Evolutionary conservation across 108 stramenopile species (phyloP), one percentile per base, ranked within the genome.

Genomic region (Discostella pseudostelligera): DNA sequence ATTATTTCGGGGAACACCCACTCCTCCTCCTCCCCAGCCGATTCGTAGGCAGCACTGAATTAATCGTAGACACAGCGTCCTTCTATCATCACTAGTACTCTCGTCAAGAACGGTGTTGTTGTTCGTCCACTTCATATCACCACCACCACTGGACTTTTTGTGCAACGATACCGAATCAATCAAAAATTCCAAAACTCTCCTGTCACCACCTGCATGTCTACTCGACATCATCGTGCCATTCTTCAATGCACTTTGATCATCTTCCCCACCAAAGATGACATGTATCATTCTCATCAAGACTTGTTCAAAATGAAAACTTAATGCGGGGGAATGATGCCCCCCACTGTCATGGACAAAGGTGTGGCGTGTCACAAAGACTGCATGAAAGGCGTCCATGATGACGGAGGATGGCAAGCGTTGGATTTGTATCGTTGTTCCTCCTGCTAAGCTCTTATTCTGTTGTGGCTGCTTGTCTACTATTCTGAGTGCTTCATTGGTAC

Each of bases 241-340:
- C 29, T 57, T 59, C 73, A 65, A 4, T 49, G 48, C 32, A 55
- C 48, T 36, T 28, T 66, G 40, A 43, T 73, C 46, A 70, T 78
- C 73, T 22, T 74, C 65, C 43, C 65, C 65, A 11, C 69, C 64
- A 74, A 91, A 91, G 16, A 87, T 78, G 19, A 65, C 56, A 20
- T 69, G 49, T 12, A 86, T 80, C 75, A 89, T 88, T 50, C 68
- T 35, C 37, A 72, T 73, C 46, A 93, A 59, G 1, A 93, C 87
- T 62, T 88, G 80, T 74, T 93, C 91, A 70, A 93, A 90, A 65
- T 90, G 89, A 60, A 85, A 84, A 48, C 82, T 81, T 9, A 93
- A 67, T 6, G 92, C 92, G 3, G 92, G 92, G 9, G 76, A 81
- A 70, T 87, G 83, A 61, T 74, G 72, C 1, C 65, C 65, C 9